These are phyloP conservation scores for Brassica juncea DNA, from an alignment of 345 rosid genomes.

Conservation along the genomic window DNA sequence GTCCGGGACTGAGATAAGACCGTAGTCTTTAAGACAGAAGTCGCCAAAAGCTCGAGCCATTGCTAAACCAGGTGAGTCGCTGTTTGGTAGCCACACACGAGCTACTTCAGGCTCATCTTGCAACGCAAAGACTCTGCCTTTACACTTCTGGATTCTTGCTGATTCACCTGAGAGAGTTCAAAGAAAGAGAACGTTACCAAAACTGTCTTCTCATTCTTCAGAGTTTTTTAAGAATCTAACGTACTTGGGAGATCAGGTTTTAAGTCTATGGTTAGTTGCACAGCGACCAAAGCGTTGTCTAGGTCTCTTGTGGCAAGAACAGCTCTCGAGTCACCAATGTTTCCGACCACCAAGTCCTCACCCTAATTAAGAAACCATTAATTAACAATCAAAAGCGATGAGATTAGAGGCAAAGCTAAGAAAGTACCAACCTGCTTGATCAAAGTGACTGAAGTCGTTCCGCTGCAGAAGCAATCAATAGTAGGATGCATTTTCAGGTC, in stretches of 20 bases:
- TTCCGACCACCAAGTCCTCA: slow-evolving; percentile 74
- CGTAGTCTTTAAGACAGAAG: slow-evolving; percentile 95
- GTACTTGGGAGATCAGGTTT: slow-evolving; percentile 95
- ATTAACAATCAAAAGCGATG: not conserved
- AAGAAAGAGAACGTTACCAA: slow-evolving; percentile 2
- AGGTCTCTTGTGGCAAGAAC: slow-evolving; percentile 74
- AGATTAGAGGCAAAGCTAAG: not conserved
- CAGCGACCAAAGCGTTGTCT: slow-evolving; percentile 64
- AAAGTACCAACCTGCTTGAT: slow-evolving; percentile 87
- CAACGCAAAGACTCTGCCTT: slow-evolving; percentile 95
- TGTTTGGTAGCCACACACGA: slow-evolving; percentile 96
- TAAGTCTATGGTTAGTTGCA: slow-evolving; percentile 88
- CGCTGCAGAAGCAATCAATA: slow-evolving; percentile 97
- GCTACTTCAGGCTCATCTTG: slow-evolving; percentile 99
- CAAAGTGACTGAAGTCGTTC: slow-evolving; percentile 87
- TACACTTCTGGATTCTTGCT: slow-evolving; percentile 86
- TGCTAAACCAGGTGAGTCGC: slow-evolving; percentile 95
- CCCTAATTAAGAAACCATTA: slow-evolving; percentile 51
- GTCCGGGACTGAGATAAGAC: slow-evolving; percentile 89
- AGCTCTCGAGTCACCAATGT: slow-evolving; percentile 94
- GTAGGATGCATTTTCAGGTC: slow-evolving; percentile 79
- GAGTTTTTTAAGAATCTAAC: slow-evolving; percentile 12
- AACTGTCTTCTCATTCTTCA: slow-evolving; percentile 7
- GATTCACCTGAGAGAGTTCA: slow-evolving; percentile 67
- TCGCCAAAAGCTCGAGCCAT: slow-evolving; percentile 99